phyloP scores from a whole-genome alignment of 495 filamentous ascomycete species.

The Aspergillus diversus region DNA sequence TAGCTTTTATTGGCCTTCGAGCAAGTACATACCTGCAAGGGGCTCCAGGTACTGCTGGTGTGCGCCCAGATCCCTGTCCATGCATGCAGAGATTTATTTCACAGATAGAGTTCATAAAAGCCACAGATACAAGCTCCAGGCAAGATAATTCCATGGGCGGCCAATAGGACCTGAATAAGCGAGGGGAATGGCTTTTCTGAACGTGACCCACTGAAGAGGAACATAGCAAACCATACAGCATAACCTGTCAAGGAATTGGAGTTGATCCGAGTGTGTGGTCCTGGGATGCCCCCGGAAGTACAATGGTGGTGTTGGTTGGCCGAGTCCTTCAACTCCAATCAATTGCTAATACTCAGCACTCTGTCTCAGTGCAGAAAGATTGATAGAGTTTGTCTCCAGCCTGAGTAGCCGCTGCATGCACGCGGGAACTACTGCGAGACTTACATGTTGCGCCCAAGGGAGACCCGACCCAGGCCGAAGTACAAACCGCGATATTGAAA shows the following conservation, averaged over 20 bases:
- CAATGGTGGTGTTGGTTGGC: too few relatives aligned
- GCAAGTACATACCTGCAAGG: not conserved
- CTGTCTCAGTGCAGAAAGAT: not conserved
- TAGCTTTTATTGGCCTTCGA: not conserved
- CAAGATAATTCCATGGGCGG: too few relatives aligned
- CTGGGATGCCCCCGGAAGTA: too few relatives aligned
- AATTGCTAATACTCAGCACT: not conserved
- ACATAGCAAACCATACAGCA: too few relatives aligned
- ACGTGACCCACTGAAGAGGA: too few relatives aligned
- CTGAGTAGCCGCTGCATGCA: constrained; percentile 24
- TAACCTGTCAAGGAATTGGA: not conserved
- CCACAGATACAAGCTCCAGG: not conserved
- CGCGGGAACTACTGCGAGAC: constrained; percentile 28
- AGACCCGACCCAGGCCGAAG: not conserved
- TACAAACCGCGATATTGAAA: too few relatives aligned
- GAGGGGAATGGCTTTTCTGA: too few relatives aligned
- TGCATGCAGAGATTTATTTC: not conserved
- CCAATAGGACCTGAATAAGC: too few relatives aligned
- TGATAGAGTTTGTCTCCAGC: constrained; percentile 9
- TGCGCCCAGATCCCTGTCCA: not conserved
- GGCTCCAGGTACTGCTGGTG: not conserved
- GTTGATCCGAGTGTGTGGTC: not conserved
- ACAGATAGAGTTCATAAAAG: not conserved
- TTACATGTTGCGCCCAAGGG: constrained; percentile 12
- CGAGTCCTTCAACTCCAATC: too few relatives aligned